Base-by-base conservation (phyloP, 2,329 filamentous ascomycete genomes). In the Biscogniauxia mediterranea region DNA sequence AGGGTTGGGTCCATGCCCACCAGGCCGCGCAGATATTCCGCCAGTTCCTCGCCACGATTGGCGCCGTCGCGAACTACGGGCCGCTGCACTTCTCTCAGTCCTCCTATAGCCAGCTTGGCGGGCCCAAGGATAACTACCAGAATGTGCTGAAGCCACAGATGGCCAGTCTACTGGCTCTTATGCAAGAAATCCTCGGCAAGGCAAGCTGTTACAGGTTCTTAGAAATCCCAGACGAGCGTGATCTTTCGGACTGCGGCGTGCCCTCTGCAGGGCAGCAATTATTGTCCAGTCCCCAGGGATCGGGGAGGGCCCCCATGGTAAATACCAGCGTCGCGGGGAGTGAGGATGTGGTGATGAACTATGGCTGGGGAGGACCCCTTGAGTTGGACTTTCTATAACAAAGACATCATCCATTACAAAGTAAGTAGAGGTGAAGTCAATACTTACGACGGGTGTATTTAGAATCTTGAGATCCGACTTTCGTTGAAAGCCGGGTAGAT, bases 1-100 rank as follows among this genome's bases (percentile, higher is more conserved):
- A 71, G 13, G 68, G 66, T 25, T 79, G 76, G 76, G 52, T 61
- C 3, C 65, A 69, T 3, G 76, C 77, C 1, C 74, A 71, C 17
- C 73, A 73, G n/a, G 75, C 73, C 8, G 74, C 73, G 4, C 69
- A 69, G 9, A 67, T 78, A 21, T 68, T 78, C 49, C 74, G 65
- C 49, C 74, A 69, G 68, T 76, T 73, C 58, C 61, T 71, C 26
- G 58, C 57, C 3, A 54, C 69, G 5, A 60, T 71, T 1, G 61
- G 66, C 9, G 62, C 64, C 5, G 59, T 64, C n/a, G 52, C 66
- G 6, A 62, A 61, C 26, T 60, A 66, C 26, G 64, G 63, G 15
- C 61, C 68, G 8, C 53, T 68, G 42, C 63, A 65, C 23, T 66
- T 62, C 55, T 60, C 55, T 51, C 61, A 19, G 52, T 58, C 54